Conservation (phyloP, 495 filamentous ascomycete genomes). For the Talaromyces adpressus region DNA sequence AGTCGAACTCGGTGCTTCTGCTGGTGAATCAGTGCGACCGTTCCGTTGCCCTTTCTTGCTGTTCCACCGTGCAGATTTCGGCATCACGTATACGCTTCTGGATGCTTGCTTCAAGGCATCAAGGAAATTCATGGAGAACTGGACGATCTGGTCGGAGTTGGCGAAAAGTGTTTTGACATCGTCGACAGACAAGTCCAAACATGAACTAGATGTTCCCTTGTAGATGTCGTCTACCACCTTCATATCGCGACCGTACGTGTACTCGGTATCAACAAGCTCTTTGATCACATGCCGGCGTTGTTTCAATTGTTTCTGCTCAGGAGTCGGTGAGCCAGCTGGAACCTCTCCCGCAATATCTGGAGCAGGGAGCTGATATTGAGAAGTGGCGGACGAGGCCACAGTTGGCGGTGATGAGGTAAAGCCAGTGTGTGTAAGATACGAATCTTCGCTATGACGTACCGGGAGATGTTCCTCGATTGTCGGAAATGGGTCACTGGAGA, state of each 20-base stretch:
- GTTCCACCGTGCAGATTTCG: conserved; percentile 49
- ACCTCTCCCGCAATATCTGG: background rate
- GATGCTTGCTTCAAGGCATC: conserved; percentile 72
- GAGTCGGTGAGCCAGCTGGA: conserved; percentile 35
- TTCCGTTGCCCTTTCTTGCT: conserved; percentile 45
- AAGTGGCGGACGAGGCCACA: conserved; percentile 34
- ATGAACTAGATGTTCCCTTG: conserved; percentile 83
- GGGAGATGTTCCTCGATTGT: conserved; percentile 32
- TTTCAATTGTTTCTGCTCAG: conserved; percentile 49
- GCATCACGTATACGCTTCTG: conserved; percentile 62
- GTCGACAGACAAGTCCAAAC: conserved; percentile 67
- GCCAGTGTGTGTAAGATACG: conserved; percentile 29
- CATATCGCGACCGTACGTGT: conserved; percentile 83
- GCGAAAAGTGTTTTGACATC: conserved; percentile 85
- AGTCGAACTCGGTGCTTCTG: conserved; percentile 25
- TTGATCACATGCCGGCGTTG: conserved; percentile 75
- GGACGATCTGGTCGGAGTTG: conserved; percentile 80
- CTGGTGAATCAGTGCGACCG: conserved; percentile 27
- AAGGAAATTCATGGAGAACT: conserved; percentile 72
- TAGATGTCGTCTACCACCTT: conserved; percentile 95
- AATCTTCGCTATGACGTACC: conserved; percentile 30
- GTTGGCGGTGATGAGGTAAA: conserved; percentile 29
- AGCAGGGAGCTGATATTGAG: conserved; percentile 17
- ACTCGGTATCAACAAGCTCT: conserved; percentile 88
- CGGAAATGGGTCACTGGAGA: conserved; percentile 35